A percentile compares a stretch with the other conserved stretches of the same genome.
Conservation (phyloP, 257 asterid genomes). For the Plantago elongata region DNA sequence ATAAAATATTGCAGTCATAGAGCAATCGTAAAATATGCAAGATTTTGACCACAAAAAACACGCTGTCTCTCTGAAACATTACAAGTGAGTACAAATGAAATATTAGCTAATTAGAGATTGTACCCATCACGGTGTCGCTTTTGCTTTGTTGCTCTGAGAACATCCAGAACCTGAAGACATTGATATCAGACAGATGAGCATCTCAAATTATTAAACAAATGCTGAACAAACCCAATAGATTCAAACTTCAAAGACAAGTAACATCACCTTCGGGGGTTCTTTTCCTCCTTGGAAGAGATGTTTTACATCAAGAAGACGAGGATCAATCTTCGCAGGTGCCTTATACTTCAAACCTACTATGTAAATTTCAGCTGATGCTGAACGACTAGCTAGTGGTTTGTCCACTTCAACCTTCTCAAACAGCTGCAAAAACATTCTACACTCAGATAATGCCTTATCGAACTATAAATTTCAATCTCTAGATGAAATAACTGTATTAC, state of each 20-base stretch:
- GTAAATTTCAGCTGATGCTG: conserved; percentile 90
- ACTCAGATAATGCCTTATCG: not conserved
- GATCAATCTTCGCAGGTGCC: conserved; percentile 97
- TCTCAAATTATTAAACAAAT: conserved; percentile 4
- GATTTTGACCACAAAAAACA: too few species aligned
- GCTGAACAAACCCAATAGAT: not conserved
- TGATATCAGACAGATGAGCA: conserved; percentile 16
- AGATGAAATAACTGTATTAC: conserved; percentile 28
- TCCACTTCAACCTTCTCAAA: conserved; percentile 97
- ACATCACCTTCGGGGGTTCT: conserved; percentile 74
- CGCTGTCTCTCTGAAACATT: too few species aligned
- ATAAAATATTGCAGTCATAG: too few species aligned
- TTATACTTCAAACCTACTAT: conserved; percentile 67
- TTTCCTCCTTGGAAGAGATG: conserved; percentile 81
- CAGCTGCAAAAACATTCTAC: conserved; percentile 40
- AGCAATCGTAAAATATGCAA: too few species aligned
- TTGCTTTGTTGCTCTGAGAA: conserved; percentile 64
- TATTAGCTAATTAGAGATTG: conserved; percentile 5
- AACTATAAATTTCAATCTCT: not conserved
- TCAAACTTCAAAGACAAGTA: not conserved
- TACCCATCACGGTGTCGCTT: conserved; percentile 95
- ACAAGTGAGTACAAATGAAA: not conserved
- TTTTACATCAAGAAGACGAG: conserved; percentile 85
- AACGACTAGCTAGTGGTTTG: conserved; percentile 84
- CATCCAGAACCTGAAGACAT: conserved; percentile 62